These are phyloP conservation scores for Haplosporangium sp. DNA, from an alignment of 371 early-diverging fungal genomes.

Conservation along the genomic window DNA sequence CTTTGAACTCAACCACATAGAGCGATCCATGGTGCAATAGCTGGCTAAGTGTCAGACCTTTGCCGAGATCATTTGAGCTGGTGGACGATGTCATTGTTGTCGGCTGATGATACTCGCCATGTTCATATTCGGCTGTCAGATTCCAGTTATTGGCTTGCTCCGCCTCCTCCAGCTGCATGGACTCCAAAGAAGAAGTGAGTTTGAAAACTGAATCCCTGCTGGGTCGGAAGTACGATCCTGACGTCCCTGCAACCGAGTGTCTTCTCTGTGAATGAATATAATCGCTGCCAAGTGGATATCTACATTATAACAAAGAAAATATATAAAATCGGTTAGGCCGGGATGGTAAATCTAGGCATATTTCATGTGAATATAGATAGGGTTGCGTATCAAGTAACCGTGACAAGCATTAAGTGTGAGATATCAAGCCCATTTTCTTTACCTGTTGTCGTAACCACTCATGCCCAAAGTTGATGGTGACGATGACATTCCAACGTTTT, in stretches of 20 bases:
- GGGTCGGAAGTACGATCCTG: constrained; percentile 47
- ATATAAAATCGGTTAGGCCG: background rate
- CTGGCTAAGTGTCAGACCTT: constrained; percentile 61
- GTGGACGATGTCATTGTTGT: background rate
- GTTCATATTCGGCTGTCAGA: constrained; percentile 19
- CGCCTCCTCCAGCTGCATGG: constrained; percentile 36
- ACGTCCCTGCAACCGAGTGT: constrained; percentile 61
- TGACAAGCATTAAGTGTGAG: no score
- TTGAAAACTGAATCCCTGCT: constrained; percentile 17
- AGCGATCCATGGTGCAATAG: constrained; percentile 66
- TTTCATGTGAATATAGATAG: background rate
- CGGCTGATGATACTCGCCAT: constrained; percentile 11
- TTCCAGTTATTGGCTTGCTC: constrained; percentile 27
- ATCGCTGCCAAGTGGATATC: constrained; percentile 21
- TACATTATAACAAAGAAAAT: background rate
- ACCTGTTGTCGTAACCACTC: background rate
- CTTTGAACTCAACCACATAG: constrained; percentile 89
- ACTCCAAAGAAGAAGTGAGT: constrained; percentile 51
- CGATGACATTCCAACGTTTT: background rate
- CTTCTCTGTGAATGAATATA: constrained; percentile 53
- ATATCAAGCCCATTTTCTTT: background rate
- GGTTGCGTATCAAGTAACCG: background rate
- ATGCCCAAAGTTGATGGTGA: background rate
- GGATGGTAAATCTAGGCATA: background rate
- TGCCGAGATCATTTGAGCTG: constrained; percentile 54